phyloP scores from a whole-genome alignment of 805 yeast species.

The Starmera pachycereana region DNA sequence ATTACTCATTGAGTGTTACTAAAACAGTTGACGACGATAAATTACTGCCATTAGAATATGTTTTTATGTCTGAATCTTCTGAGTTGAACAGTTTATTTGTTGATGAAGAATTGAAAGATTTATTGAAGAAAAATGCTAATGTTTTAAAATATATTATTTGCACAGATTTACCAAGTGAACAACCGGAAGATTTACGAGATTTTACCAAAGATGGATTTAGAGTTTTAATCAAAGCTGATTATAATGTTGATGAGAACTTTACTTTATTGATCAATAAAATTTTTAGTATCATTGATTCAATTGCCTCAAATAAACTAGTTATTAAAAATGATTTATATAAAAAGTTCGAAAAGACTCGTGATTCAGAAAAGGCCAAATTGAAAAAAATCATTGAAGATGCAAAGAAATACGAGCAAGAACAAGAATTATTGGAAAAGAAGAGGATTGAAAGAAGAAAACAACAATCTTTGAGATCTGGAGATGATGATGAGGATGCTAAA shows the following conservation, averaged over 20 bases:
- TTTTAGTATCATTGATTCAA: constrained; percentile 22
- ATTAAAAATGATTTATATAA: constrained; percentile 69
- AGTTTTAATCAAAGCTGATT: constrained; percentile 38
- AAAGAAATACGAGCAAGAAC: constrained; percentile 59
- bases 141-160: constrained; percentile 60
- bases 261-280: constrained; percentile 44
- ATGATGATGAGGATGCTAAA: constrained; percentile 67
- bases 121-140: constrained; percentile 30
- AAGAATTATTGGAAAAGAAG: constrained; percentile 60
- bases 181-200: constrained; percentile 53
- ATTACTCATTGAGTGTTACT: constrained; percentile 79
- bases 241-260: constrained; percentile 41
- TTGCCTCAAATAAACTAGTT: constrained; percentile 36
- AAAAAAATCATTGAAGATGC: constrained; percentile 55
- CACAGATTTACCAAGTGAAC: constrained; percentile 74
- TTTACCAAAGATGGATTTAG: constrained; percentile 41
- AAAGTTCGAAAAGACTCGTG: constrained; percentile 73
- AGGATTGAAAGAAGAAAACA: constrained; percentile 52
- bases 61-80: constrained; percentile 80
- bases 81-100: constrained; percentile 66
- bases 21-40: constrained; percentile 63
- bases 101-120: constrained; percentile 35
- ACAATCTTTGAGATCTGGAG: constrained; percentile 64
- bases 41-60: constrained; percentile 58
- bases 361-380: constrained; percentile 58